Conservation (phyloP, 805 yeast genomes). For the Kuraishia ogatae region DNA sequence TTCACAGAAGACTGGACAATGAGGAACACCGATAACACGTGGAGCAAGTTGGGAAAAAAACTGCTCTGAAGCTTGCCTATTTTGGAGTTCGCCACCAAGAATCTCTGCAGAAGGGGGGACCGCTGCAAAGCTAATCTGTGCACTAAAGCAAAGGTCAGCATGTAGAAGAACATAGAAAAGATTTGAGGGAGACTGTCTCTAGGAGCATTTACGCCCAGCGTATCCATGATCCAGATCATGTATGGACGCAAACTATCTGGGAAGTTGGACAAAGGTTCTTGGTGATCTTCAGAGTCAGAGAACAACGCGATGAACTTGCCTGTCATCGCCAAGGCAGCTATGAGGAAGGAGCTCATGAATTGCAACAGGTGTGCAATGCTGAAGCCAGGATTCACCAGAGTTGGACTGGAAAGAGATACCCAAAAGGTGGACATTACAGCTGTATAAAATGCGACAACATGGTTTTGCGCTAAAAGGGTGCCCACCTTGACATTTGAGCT, state of each 20-base stretch:
- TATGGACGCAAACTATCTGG: slow-evolving; percentile 6
- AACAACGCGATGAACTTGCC: slow-evolving; percentile 13
- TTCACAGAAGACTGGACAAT: slow-evolving; percentile 46
- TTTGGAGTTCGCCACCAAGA: not conserved
- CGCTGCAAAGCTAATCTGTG: not conserved
- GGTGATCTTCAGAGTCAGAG: not conserved
- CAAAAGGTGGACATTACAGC: not conserved
- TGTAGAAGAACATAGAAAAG: slow-evolving; percentile 24
- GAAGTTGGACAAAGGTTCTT: not conserved
- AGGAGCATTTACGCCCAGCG: slow-evolving; percentile 20
- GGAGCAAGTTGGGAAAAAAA: slow-evolving; percentile 24
- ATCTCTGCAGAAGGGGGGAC: not conserved
- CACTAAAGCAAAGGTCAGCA: slow-evolving; percentile 2
- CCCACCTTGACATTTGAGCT: slow-evolving; percentile 41
- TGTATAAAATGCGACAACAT: not conserved
- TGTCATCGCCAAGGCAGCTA: slow-evolving; percentile 23
- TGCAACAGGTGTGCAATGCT: slow-evolving; percentile 3
- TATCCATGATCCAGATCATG: slow-evolving; percentile 21
- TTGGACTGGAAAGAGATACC: not conserved
- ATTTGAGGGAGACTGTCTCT: slow-evolving; percentile 23
- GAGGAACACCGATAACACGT: slow-evolving; percentile 31
- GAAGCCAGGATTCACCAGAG: not conserved
- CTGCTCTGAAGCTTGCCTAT: not conserved
- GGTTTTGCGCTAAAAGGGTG: slow-evolving; percentile 23
- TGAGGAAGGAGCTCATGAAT: slow-evolving; percentile 37